Conservation (phyloP, 495 filamentous ascomycete species). For the Penicillium chermesinum region DNA sequence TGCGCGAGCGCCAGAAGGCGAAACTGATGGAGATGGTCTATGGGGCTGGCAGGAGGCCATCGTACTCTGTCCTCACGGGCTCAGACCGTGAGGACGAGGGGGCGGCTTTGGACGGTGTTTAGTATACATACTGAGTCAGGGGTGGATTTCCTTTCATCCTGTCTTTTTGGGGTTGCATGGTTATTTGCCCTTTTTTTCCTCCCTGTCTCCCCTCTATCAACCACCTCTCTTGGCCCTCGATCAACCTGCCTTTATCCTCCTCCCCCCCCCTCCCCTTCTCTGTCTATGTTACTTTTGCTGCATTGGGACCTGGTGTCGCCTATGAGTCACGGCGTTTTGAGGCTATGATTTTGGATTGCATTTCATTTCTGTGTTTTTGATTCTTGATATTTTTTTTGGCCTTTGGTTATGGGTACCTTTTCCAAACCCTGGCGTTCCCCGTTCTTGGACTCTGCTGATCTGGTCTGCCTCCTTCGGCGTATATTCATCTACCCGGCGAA, state of each 20-base stretch:
- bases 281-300: background rate
- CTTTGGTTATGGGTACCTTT: background rate
- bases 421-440: conserved; percentile 1
- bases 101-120: conserved; percentile 7
- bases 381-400: background rate
- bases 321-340: background rate
- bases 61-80: conserved; percentile 24
- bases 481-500: conserved; percentile 1
- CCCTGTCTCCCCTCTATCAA: no score
- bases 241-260: background rate
- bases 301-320: background rate
- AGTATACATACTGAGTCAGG: background rate
- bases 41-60: conserved; percentile 47
- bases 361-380: background rate
- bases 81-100: conserved; percentile 16
- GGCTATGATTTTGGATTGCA: background rate
- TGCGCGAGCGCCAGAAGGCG: conserved; percentile 72
- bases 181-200: no score
- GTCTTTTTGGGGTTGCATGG: no score
- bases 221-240: no score
- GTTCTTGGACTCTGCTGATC: conserved; percentile 3
- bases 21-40: conserved; percentile 79
- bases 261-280: background rate
- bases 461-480: conserved; percentile 6
- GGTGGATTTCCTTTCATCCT: background rate